Conservation (phyloP, 148 eudicot genomes). For the Rhododendron henanense region DNA sequence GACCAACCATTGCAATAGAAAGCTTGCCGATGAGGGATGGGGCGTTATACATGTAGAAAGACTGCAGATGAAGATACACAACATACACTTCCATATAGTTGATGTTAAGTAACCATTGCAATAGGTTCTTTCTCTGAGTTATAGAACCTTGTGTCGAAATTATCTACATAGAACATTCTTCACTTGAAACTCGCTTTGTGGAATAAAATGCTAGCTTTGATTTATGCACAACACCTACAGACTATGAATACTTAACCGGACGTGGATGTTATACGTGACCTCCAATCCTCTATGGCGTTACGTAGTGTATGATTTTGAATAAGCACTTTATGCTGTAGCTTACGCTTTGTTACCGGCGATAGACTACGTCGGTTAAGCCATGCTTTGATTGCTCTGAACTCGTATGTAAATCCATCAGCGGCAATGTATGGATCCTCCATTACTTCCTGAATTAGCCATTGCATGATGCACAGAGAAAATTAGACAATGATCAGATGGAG, state of each 20-base stretch:
- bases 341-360: constrained; percentile 68
- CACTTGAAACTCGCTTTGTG: background rate
- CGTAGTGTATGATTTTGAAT: constrained; percentile 67
- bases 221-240: background rate
- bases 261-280: constrained; percentile 27
- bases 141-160: background rate
- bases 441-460: constrained; percentile 46
- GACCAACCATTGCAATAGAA: too few relatives aligned
- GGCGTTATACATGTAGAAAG: background rate
- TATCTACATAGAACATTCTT: background rate
- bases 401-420: constrained; percentile 85
- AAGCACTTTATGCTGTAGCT: constrained; percentile 49
- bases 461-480: background rate
- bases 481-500: constrained; percentile 3
- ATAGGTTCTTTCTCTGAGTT: background rate
- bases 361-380: constrained; percentile 63
- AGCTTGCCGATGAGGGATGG: too few relatives aligned
- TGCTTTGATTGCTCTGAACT: constrained; percentile 71
- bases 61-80: background rate
- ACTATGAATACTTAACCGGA: constrained; percentile 7
- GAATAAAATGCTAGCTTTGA: background rate
- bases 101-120: background rate
- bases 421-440: constrained; percentile 89
- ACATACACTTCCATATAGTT: background rate
- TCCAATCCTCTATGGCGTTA: constrained; percentile 85